Evolutionary conservation across 371 early-diverging fungal species (phyloP), one percentile per base, ranked within the genome.

Genomic region (Mortierella sp.): DNA sequence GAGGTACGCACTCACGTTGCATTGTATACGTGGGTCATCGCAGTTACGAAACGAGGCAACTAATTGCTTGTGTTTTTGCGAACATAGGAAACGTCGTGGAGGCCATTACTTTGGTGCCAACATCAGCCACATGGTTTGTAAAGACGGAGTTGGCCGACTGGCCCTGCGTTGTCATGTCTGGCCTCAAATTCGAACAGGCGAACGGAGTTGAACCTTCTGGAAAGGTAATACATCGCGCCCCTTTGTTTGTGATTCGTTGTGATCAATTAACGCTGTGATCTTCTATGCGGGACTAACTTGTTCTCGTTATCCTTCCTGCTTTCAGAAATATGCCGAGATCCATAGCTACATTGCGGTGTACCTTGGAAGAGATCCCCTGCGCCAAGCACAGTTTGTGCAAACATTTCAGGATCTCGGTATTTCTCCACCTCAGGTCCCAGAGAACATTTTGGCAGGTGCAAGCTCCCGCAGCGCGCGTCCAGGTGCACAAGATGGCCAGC

Each of bases 121-220:
- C 80, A 35, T 79, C 86, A 2, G 82, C 86, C 0, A 79, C 82
- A 18, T 86, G 86, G 86, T 86, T 86, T 55, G 77, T 77, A 10
- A 82, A 70, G 63, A 82, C 82, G 14, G 82, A 79, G 56, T 44
- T 86, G 72, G 86, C 86, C 6, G 86, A 86, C 38, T 86, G 86
- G 86, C 86, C 86, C 2, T 86, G 86, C 29, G 86, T 86, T 1
- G 78, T 86, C 32, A 82, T 86, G 82, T 74, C 82, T 14, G 82
- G 82, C 46, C 80, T 82, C 14, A 86, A 86, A 21, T 86, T 86
- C 73, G 86, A 86, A 24, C 86, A 82, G 54, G 82, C 82, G 3
- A 82, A 86, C n/a, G 72, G 75, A 21, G 32, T 56, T 21, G 82
- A 86, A 18, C 75, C 80, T 24, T 78, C 77, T 38, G 79, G 80